phyloP scores from a whole-genome alignment of 345 rosid genomes.

The Salix viminalis region DNA sequence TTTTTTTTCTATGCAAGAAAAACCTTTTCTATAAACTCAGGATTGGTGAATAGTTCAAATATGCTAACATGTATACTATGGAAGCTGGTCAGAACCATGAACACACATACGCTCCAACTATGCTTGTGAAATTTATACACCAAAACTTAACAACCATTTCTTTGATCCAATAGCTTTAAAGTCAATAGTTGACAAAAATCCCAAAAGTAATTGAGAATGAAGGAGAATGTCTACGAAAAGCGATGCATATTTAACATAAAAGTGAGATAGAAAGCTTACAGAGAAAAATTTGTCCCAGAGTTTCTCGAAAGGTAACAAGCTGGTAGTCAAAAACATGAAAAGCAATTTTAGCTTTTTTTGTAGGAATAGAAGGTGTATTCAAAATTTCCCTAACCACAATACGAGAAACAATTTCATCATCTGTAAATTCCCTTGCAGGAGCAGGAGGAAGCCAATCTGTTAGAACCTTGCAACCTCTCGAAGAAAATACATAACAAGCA shows the following conservation, averaged over 20 bases:
- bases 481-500: slow-evolving; percentile 77
- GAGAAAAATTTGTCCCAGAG: slow-evolving; percentile 87
- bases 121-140: neutral
- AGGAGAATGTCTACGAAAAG: neutral
- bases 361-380: slow-evolving; percentile 41
- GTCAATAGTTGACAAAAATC: neutral
- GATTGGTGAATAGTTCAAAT: neutral
- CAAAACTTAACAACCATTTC: neutral
- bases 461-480: slow-evolving; percentile 78
- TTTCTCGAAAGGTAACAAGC: slow-evolving; percentile 85
- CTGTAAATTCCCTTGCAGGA: slow-evolving; percentile 69
- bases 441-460: slow-evolving; percentile 88
- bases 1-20: neutral
- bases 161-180: neutral
- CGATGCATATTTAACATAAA: neutral
- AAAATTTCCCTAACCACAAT: slow-evolving; percentile 69
- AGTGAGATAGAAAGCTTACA: slow-evolving; percentile 32
- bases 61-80: neutral
- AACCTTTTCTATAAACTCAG: neutral
- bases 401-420: slow-evolving; percentile 74
- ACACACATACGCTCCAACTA: neutral
- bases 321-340: slow-evolving; percentile 88
- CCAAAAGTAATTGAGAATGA: neutral
- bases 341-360: slow-evolving; percentile 68
- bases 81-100: neutral